Conservation (phyloP, 1,284 basidiomycete genomes). For the Cutaneotrichosporon spelunceum region DNA sequence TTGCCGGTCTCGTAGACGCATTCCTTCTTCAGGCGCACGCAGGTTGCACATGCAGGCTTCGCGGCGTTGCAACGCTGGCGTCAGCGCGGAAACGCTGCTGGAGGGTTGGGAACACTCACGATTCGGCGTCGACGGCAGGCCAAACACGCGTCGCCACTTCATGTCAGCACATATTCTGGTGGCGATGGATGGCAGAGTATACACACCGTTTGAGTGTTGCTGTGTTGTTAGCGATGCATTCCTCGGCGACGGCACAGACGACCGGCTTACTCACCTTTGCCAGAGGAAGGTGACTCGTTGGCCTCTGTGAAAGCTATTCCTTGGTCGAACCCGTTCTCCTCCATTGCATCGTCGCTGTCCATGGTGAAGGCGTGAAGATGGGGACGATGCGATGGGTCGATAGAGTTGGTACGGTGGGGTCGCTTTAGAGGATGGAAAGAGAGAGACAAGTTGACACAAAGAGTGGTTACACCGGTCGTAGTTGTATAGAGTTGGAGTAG, state of each 20-base stretch:
- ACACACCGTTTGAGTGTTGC: constrained; percentile 25
- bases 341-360: constrained; percentile 21
- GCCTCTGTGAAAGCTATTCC: not conserved
- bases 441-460: too few species aligned
- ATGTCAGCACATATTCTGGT: constrained; percentile 12
- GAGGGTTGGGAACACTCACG: constrained; percentile 17
- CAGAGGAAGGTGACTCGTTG: constrained; percentile 13
- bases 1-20: constrained; percentile 35
- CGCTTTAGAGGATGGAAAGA: not conserved
- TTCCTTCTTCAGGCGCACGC: constrained; percentile 27
- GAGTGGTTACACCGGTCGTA: too few species aligned
- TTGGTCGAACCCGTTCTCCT: not conserved
- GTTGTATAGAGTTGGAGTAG: not conserved
- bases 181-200: not conserved
- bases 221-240: not conserved
- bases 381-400: not conserved
- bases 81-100: not conserved
- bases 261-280: constrained; percentile 16
- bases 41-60: constrained; percentile 33
- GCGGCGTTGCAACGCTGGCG: constrained; percentile 32
- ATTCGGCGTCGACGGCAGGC: constrained; percentile 34
- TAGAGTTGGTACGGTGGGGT: not conserved
- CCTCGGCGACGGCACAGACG: not conserved
- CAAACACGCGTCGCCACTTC: constrained; percentile 35
- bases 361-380: not conserved